Base-by-base conservation (phyloP, 169 alveolate genomes). In the Miamiensis avidus region DNA sequence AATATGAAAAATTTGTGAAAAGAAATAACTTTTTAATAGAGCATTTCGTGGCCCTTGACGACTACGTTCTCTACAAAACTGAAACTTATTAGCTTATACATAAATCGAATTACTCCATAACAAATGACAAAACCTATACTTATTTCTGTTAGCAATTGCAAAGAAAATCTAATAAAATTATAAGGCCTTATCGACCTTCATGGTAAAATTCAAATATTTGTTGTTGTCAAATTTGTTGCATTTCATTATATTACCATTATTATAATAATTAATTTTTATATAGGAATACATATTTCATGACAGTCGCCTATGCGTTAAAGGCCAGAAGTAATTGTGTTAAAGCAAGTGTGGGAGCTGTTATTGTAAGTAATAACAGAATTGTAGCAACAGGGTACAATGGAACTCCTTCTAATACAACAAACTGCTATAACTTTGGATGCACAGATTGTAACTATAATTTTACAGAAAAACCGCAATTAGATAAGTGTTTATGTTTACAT, bases 361-460 rank as follows among this genome's bases (percentile, higher is more conserved):
- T 96, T 49, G 98, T 94, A 0, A 91, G 92, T 30, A 91, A 89
- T 30, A 85, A 91, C 65, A 86, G 96, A 81, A 83, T 97, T 33
- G 91, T 96, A 26, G 91, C 98, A 0, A 93, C 98, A 25, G 98
- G 98, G 1, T 97, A 95, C 83, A 97, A 95, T 87, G 98, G 98
- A 0, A 95, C 98, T 15, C 97, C 98, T 34, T 89, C 88, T 32
- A 93, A 91, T 25, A 90, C 85, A 69, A 49, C 31, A 1, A 97
- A 97, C 88, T 97, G 98, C 83, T 85, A 82, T 74, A 97, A 95
- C 33, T 96, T 97, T 0, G 98, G 98, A 25, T 95, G 98, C 82
- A 82, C 29, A 25, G 78, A 98, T 78, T 95, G 98, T 91, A 92
- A 85, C 79, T 29, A 81, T 27, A 76, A 88, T 73, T 84, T 87